These are phyloP conservation scores for Suillus fuscotomentosus DNA, from an alignment of 768 basidiomycete genomes.

Conservation along the genomic window DNA sequence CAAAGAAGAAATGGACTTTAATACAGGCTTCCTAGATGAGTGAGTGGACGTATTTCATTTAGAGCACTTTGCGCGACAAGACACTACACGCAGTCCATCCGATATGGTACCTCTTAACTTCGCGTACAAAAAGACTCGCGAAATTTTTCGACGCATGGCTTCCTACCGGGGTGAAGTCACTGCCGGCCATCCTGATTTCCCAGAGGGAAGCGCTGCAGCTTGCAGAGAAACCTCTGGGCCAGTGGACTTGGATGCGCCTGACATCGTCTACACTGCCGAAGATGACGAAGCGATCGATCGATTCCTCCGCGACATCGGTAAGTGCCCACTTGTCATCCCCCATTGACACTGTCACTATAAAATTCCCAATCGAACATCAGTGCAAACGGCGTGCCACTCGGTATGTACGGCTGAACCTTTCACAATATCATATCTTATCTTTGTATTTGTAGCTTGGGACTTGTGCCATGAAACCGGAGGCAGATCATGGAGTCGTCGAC, in stretches of 20 bases:
- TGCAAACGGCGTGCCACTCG: constrained; percentile 33
- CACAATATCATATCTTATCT: background rate
- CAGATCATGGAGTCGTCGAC: constrained; percentile 62
- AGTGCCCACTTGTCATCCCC: background rate
- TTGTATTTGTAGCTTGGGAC: constrained; percentile 49
- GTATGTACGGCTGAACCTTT: constrained; percentile 12
- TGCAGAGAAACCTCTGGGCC: constrained; percentile 18
- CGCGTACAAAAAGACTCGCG: constrained; percentile 26
- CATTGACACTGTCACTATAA: too few relatives aligned
- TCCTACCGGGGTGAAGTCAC: constrained; percentile 37
- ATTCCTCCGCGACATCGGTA: constrained; percentile 23
- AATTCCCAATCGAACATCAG: constrained; percentile 10
- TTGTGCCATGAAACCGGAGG: constrained; percentile 64
- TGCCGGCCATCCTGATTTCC: constrained; percentile 22
- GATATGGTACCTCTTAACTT: constrained; percentile 26
- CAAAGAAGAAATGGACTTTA: constrained; percentile 40
- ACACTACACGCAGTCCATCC: constrained; percentile 12
- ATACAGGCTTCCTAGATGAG: constrained; percentile 46
- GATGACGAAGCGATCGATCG: constrained; percentile 35
- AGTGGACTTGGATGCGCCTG: constrained; percentile 23
- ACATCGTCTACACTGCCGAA: constrained; percentile 31
- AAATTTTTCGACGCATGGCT: constrained; percentile 39
- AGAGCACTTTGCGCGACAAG: background rate
- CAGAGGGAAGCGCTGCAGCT: constrained; percentile 25
- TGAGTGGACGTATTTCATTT: constrained; percentile 19